Conservation (phyloP, 192 early-diverging fungal genomes). For the Backusella luteola region DNA sequence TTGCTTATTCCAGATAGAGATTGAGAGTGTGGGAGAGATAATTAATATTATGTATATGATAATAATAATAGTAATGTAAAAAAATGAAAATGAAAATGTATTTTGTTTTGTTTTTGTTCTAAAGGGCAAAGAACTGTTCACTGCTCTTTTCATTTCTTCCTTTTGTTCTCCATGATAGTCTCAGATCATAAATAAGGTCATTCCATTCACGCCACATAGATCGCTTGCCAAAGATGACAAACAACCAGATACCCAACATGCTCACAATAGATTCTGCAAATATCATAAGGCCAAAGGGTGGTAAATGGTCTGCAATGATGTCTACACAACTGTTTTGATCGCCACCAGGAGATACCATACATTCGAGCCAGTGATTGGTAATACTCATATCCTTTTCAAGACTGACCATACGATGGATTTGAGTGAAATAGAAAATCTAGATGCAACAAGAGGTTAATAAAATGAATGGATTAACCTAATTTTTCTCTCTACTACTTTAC, state of each 20-base stretch:
- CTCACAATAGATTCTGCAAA: constrained; percentile 46
- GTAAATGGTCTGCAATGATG: constrained; percentile 32
- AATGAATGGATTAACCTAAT: background rate
- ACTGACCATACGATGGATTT: constrained; percentile 35
- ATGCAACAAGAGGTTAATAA: background rate
- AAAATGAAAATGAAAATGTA: background rate
- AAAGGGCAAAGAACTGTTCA: constrained; percentile 53
- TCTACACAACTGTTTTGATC: constrained; percentile 40
- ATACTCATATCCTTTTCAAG: constrained; percentile 12
- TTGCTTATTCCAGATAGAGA: no score
- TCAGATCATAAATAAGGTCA: constrained; percentile 40
- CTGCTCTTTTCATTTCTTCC: constrained; percentile 38
- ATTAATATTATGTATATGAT: background rate
- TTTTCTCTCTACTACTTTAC: constrained; percentile 1
- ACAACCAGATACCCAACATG: constrained; percentile 41
- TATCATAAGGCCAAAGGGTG: constrained; percentile 45
- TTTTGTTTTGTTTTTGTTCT: constrained; percentile 8
- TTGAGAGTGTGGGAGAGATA: no score
- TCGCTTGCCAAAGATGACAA: constrained; percentile 49
- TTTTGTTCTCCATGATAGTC: constrained; percentile 30
- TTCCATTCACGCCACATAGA: constrained; percentile 44
- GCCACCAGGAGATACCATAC: constrained; percentile 29
- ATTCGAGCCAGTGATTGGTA: constrained; percentile 35
- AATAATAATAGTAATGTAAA: background rate
- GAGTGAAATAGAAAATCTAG: constrained; percentile 47